These are phyloP conservation scores for Aspergillus eucalypticola DNA, from an alignment of 2,329 filamentous ascomycete genomes.

Conservation along the genomic window DNA sequence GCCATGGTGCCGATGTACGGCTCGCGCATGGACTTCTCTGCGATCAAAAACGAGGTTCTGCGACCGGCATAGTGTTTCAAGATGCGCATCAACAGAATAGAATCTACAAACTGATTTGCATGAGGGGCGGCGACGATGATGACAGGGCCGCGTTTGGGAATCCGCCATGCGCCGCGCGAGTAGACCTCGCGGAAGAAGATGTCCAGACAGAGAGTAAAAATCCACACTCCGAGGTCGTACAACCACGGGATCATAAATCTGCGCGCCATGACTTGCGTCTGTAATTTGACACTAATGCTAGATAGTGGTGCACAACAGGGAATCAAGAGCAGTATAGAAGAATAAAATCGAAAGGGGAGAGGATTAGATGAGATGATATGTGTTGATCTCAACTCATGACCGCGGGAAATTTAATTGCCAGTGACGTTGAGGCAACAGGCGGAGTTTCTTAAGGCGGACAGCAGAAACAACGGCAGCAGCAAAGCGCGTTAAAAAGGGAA, in stretches of 20 bases:
- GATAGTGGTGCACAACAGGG: not conserved
- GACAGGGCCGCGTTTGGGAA: conserved; percentile 82
- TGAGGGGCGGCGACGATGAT: conserved; percentile 96
- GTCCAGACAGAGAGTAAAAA: conserved; percentile 72
- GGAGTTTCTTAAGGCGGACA: not conserved
- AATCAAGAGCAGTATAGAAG: not conserved
- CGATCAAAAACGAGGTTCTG: conserved; percentile 88
- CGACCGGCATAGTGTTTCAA: conserved; percentile 83
- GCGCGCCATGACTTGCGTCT: conserved; percentile 7
- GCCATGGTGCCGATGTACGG: conserved; percentile 86
- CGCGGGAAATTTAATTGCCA: conserved; percentile 2
- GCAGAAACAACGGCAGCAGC: not conserved
- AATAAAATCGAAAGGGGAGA: not conserved
- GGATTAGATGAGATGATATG: not conserved
- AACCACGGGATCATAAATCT: conserved; percentile 14
- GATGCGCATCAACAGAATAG: conserved; percentile 87
- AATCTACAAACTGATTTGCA: conserved; percentile 98
- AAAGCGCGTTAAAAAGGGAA: not conserved
- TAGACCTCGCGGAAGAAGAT: conserved; percentile 98
- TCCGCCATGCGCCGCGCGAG: conserved; percentile 90
- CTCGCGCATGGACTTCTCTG: conserved; percentile 90
- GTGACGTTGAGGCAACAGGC: conserved; percentile 5
- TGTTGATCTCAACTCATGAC: conserved; percentile 8
- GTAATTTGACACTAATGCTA: not conserved
- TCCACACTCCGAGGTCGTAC: conserved; percentile 42